Evolutionary conservation across 2,329 filamentous ascomycete genomes (phyloP).

Genomic region (Neofusicoccum kwambonambiense): DNA sequence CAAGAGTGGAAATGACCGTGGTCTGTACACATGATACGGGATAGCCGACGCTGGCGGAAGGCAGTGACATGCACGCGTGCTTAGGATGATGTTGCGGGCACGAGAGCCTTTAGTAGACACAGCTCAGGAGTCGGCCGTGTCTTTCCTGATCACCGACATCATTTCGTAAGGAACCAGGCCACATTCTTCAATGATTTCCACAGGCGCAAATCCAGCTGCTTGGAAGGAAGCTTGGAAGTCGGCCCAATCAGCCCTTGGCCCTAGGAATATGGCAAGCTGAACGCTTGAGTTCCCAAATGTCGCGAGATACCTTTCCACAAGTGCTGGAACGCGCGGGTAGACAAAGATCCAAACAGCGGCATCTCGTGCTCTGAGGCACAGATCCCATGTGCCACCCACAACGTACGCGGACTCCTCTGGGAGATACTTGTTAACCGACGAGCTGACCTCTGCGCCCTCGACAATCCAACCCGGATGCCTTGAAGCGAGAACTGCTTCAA

Average conservation of each 20-base stretch:
- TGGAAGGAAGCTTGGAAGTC: constrained; percentile 32
- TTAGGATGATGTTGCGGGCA: neutral
- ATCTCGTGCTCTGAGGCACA: constrained; percentile 42
- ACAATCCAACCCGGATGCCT: constrained; percentile 31
- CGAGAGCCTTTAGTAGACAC: neutral
- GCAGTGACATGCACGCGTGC: neutral
- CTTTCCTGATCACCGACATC: constrained; percentile 27
- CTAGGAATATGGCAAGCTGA: constrained; percentile 43
- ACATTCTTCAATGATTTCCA: constrained; percentile 25
- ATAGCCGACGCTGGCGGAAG: neutral
- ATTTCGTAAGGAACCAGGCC: constrained; percentile 36
- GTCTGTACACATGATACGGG: neutral
- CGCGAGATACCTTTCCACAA: constrained; percentile 47
- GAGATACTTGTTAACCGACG: constrained; percentile 43
- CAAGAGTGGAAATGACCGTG: neutral
- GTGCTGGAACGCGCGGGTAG: constrained; percentile 50
- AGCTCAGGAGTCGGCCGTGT: neutral
- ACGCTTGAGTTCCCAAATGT: constrained; percentile 31
- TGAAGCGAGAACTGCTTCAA: constrained; percentile 46
- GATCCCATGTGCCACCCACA: constrained; percentile 46
- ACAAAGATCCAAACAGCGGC: constrained; percentile 53
- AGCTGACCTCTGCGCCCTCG: constrained; percentile 50
- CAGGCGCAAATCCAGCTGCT: constrained; percentile 20
- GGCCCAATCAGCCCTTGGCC: constrained; percentile 44
- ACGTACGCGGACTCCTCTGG: constrained; percentile 40